Evolutionary conservation across 345 rosid species (phyloP), one percentile per base, ranked within the genome.

Genomic region (Geranium rotundifolium): DNA sequence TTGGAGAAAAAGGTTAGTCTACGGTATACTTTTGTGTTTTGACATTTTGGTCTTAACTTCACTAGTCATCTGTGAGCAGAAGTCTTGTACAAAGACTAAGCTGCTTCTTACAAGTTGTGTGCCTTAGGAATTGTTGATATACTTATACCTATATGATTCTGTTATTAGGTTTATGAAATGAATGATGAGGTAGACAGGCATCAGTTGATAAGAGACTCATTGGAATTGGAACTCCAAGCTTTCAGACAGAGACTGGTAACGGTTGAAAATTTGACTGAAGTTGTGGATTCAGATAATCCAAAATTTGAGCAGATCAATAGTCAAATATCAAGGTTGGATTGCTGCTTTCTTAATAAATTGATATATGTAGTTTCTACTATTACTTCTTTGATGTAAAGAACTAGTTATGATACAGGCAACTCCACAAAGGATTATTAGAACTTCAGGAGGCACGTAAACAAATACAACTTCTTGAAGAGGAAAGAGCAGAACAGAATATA

Each of bases 121-220:
- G 63, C 49, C 31, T 19, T 39, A 5, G 57, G 41, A 23, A 19
- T 52, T 71, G 31, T n/a, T 64, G 30, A 34, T 8, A 5, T 54
- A 62, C 52, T 31, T n/a, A 46, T 19, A 50, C 41, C 39, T 30
- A 34, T 27, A 30, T 69, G 41, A 77, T 73, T 64, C 67, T 60
- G 72, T 70, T 41, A 49, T 46, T 67, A 91, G 98, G 92, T 82
- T 62, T 70, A 71, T 79, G 98, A 87, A 79, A 82, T 87, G 96
- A 87, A 84, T 72, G 89, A 80, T 58, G 90, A 91, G 73, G 87
- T 91, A 63, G 89, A 82, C 73, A 80, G 85, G 74, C 89, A 89
- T 72, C 79, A 75, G 50, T 61, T 80, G 58, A 80, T 82, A 37
- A 83, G 87, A 76, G 86, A 82, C 62, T 86, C 84, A 23, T 74